Conservation (phyloP, 106 monocot species). For the Dioscorea dumetorum region DNA sequence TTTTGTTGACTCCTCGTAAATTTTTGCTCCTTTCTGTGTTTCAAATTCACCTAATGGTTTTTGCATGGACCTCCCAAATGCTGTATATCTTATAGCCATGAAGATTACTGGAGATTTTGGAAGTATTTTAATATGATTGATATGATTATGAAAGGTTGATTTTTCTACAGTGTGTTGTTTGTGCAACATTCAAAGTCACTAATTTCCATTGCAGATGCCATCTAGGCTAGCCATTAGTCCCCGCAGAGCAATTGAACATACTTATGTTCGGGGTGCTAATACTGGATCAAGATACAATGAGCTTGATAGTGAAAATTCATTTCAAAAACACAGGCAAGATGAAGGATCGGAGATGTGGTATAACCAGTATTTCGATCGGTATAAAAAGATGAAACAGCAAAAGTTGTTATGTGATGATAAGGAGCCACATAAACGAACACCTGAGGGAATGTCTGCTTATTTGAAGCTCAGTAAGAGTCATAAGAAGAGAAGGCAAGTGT, state of each 20-base stretch:
- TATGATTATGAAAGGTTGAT: no score
- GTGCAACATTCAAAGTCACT: background rate
- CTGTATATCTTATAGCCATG: no score
- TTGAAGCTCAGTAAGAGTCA: constrained; percentile 42
- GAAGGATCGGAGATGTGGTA: constrained; percentile 73
- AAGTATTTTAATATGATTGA: no score
- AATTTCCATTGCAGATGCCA: constrained; percentile 34
- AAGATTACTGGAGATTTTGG: no score
- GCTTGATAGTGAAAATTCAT: constrained; percentile 22
- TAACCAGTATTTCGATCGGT: constrained; percentile 44
- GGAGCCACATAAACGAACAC: constrained; percentile 60
- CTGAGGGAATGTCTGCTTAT: constrained; percentile 82
- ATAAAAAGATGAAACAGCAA: constrained; percentile 31
- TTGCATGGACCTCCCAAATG: no score
- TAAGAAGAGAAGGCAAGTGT: constrained; percentile 50
- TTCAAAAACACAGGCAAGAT: constrained; percentile 38
- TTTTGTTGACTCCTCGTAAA: no score
- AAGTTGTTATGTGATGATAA: constrained; percentile 44
- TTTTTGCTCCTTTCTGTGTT: no score
- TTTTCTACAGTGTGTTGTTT: no score
- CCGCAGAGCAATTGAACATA: constrained; percentile 27
- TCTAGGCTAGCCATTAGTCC: constrained; percentile 29
- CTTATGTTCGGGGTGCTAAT: constrained; percentile 22
- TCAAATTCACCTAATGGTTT: no score
- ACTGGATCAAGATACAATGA: constrained; percentile 36